Evolutionary conservation across 2,329 filamentous ascomycete genomes (phyloP).

Genomic region (Sporothrix brunneoviolacea): DNA sequence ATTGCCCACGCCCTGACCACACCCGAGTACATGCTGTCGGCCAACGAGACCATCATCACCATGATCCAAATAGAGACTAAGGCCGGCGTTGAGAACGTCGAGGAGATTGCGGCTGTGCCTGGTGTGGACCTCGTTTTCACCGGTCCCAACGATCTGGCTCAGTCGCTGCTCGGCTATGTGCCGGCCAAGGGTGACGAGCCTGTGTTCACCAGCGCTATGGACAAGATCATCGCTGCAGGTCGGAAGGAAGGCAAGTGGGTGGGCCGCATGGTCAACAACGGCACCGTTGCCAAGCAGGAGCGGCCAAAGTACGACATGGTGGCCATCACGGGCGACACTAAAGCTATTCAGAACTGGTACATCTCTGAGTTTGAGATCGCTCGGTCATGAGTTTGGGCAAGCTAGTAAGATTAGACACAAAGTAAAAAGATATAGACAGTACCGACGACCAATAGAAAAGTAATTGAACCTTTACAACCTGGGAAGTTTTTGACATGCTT

Average conservation of each 20-base stretch:
- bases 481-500: too few species aligned
- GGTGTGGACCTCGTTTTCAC: slow-evolving; percentile 40
- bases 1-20: slow-evolving; percentile 38
- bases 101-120: slow-evolving; percentile 35
- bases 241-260: slow-evolving; percentile 45
- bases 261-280: slow-evolving; percentile 41
- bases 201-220: slow-evolving; percentile 38
- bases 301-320: slow-evolving; percentile 35
- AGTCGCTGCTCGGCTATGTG: slow-evolving; percentile 37
- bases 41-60: slow-evolving; percentile 40
- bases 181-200: slow-evolving; percentile 41
- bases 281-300: slow-evolving; percentile 33
- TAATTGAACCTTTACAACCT: too few species aligned
- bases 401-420: too few species aligned
- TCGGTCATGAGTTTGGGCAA: too few species aligned
- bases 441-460: too few species aligned
- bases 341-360: slow-evolving; percentile 46
- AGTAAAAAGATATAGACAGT: too few species aligned
- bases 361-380: slow-evolving; percentile 34
- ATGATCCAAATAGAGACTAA: slow-evolving; percentile 40
- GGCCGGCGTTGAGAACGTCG: slow-evolving; percentile 38
- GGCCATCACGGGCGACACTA: slow-evolving; percentile 38
- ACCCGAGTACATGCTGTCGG: slow-evolving; percentile 43
- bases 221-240: slow-evolving; percentile 33
- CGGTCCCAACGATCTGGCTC: slow-evolving; percentile 39